Evolutionary conservation across 495 filamentous ascomycete species (phyloP).

Genomic region (Neurospora sp.): DNA sequence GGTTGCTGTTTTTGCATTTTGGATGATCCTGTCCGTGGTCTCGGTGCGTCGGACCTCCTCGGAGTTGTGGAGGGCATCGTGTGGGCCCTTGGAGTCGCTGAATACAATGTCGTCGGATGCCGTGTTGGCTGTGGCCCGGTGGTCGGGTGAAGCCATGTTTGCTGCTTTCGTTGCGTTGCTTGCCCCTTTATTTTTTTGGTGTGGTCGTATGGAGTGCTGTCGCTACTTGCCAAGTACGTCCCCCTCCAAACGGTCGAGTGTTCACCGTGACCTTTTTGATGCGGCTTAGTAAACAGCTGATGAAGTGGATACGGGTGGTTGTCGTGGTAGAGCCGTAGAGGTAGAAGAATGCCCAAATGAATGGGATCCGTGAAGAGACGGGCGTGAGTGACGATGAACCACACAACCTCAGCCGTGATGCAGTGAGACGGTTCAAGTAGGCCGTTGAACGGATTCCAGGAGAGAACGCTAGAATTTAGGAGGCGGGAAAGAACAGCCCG

Average conservation of each 20-base stretch:
- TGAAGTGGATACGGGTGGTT: neutral
- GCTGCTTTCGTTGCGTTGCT: neutral
- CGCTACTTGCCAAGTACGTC: neutral
- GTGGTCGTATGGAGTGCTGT: neutral
- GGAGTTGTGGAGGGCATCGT: neutral
- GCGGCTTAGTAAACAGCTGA: neutral
- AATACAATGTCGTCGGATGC: conserved; percentile 1
- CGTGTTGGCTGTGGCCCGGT: neutral
- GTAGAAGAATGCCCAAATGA: neutral
- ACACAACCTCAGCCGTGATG: neutral
- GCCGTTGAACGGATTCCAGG: neutral
- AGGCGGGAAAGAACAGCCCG: neutral
- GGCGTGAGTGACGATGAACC: neutral
- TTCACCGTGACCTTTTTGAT: neutral
- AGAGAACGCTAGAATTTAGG: neutral
- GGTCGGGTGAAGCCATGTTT: neutral
- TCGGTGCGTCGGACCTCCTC: conserved; percentile 11
- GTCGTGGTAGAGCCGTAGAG: neutral
- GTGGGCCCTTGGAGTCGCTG: neutral
- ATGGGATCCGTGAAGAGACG: neutral
- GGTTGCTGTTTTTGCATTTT: conserved; percentile 34
- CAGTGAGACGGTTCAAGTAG: neutral
- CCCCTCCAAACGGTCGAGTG: neutral
- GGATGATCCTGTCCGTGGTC: conserved; percentile 30
- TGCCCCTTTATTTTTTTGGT: neutral